Percentiles rank a stretch among this genome's conserved stretches.
Conservation (phyloP, 164 flowering plant genomes). For the Nymphaea colorata region DNA sequence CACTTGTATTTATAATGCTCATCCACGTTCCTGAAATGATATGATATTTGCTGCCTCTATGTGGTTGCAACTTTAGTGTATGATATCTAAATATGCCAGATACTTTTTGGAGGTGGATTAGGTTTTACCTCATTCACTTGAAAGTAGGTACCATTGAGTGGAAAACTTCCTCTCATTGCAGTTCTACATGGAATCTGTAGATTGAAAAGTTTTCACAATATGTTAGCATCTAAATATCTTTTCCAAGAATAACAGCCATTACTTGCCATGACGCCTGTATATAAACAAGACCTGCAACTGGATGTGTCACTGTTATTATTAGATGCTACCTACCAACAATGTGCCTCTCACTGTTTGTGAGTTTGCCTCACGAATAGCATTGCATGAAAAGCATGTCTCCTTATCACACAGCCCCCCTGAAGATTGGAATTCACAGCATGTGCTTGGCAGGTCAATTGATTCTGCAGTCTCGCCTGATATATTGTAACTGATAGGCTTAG, state of each 20-base stretch:
- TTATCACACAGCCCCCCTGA: conserved; percentile 39
- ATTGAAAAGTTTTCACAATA: conserved; percentile 6
- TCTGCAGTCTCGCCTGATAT: conserved; percentile 76
- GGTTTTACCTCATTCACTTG: conserved; percentile 92
- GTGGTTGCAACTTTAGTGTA: background rate
- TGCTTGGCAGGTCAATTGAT: conserved; percentile 62
- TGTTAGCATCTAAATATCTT: background rate
- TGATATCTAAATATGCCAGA: background rate
- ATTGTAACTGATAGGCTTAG: background rate
- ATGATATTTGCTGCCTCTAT: background rate
- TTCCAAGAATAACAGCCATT: background rate
- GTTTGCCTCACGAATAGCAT: conserved; percentile 46
- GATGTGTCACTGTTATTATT: background rate
- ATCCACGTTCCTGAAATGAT: background rate
- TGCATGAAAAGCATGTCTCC: conserved; percentile 66
- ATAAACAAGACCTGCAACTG: background rate
- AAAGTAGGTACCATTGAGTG: conserved; percentile 97
- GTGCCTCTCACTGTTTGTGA: conserved; percentile 74
- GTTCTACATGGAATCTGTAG: conserved; percentile 81
- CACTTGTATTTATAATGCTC: background rate
- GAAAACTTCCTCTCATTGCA: conserved; percentile 92
- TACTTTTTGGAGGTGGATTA: background rate
- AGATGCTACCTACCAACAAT: conserved; percentile 41
- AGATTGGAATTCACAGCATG: conserved; percentile 32
- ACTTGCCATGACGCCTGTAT: background rate